Evolutionary conservation across 805 yeast species (phyloP).

Genomic region (Ogataea pilisensis): DNA sequence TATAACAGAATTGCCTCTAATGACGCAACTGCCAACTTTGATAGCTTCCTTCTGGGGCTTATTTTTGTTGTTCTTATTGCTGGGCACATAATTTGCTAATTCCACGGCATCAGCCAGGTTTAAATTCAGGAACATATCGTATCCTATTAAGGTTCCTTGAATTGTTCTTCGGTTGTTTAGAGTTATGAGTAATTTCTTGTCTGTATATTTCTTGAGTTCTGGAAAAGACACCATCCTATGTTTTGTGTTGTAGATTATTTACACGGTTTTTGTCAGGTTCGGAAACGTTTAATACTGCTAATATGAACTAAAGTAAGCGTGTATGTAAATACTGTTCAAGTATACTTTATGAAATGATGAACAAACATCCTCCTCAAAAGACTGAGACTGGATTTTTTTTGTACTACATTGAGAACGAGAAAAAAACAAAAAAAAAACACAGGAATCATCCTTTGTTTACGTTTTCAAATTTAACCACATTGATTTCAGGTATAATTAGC

Average conservation of each 20-base stretch:
- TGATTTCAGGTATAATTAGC: no score
- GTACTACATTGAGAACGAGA: no score
- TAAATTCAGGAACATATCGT: conserved; percentile 51
- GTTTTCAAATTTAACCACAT: no score
- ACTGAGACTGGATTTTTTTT: no score
- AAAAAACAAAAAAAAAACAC: no score
- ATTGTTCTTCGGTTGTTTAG: conserved; percentile 76
- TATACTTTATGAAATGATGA: no score
- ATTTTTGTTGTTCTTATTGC: conserved; percentile 1
- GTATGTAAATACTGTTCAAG: no score
- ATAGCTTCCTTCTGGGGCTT: conserved; percentile 18
- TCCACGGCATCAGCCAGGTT: conserved; percentile 29
- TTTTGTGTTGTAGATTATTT: neutral
- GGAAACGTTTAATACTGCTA: no score
- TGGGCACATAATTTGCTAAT: conserved; percentile 3
- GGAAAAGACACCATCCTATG: conserved; percentile 13
- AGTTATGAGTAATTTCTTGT: conserved; percentile 67
- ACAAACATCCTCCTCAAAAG: no score
- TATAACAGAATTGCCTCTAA: conserved; percentile 51
- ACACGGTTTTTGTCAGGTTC: no score
- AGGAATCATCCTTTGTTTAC: no score
- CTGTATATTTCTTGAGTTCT: conserved; percentile 58
- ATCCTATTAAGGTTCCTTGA: conserved; percentile 81
- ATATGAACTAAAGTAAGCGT: no score
- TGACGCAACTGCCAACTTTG: conserved; percentile 34